Percentiles rank a stretch among this genome's conserved stretches.
Conservation (phyloP, 2,329 filamentous ascomycete species). For the Blumeria hordei region DNA sequence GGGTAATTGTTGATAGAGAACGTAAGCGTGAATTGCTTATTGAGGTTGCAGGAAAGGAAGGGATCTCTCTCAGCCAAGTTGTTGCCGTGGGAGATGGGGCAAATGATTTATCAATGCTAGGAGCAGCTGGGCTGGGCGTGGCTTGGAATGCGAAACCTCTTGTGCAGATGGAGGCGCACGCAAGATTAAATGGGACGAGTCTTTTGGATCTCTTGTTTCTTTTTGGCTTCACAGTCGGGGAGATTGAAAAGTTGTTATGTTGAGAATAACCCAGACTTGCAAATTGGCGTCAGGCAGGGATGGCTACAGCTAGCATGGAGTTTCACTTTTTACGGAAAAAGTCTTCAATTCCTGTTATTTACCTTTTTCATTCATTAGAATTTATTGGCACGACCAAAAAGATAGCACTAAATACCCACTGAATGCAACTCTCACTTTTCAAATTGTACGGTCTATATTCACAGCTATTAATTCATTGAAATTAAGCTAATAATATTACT, state of each 20-base stretch:
- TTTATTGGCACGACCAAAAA: too few relatives aligned
- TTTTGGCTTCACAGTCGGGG: constrained; percentile 45
- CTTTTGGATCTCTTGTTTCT: constrained; percentile 50
- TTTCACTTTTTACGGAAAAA: too few relatives aligned
- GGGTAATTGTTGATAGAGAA: constrained; percentile 51
- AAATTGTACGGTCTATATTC: too few relatives aligned
- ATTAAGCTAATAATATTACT: too few relatives aligned
- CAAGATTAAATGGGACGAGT: constrained; percentile 44
- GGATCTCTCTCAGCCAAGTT: constrained; percentile 38
- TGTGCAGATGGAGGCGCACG: constrained; percentile 55
- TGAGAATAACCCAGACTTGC: too few relatives aligned
- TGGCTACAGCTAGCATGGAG: too few relatives aligned
- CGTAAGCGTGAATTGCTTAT: constrained; percentile 48
- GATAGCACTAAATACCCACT: too few relatives aligned
- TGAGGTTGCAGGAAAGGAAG: constrained; percentile 44
- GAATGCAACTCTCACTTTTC: too few relatives aligned
- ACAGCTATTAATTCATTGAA: too few relatives aligned
- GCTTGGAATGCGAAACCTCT: constrained; percentile 69
- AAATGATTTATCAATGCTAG: constrained; percentile 64
- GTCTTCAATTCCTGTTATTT: too few relatives aligned
- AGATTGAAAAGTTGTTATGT: constrained; percentile 18
- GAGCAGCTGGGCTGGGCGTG: constrained; percentile 48
- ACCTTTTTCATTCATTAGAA: too few relatives aligned
- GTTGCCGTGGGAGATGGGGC: constrained; percentile 62
- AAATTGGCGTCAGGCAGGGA: too few relatives aligned